A percentile compares a stretch with the other conserved stretches of the same genome.
Evolutionary conservation across 176 grass and related monocot species (phyloP).

Genomic region (Typha latifolia): DNA sequence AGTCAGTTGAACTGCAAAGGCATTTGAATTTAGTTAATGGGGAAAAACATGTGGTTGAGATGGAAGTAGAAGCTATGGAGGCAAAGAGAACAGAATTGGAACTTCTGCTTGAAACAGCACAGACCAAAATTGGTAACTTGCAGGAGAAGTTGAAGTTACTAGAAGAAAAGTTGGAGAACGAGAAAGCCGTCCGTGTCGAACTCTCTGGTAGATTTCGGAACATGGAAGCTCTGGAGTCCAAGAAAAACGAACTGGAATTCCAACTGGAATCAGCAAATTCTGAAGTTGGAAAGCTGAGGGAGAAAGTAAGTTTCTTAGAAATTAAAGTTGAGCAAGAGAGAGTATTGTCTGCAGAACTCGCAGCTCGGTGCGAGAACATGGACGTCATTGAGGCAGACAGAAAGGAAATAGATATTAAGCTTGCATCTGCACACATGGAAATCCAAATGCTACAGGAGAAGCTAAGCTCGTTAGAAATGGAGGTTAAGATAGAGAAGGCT

Average conservation of each 20-base stretch:
- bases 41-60: slow-evolving; percentile 37
- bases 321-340: slow-evolving; percentile 53
- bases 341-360: slow-evolving; percentile 32
- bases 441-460: slow-evolving; percentile 34
- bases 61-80: slow-evolving; percentile 38
- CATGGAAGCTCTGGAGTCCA: slow-evolving; percentile 44
- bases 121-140: slow-evolving; percentile 34
- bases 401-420: slow-evolving; percentile 45
- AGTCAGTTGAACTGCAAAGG: slow-evolving; percentile 46
- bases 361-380: slow-evolving; percentile 33
- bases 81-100: slow-evolving; percentile 46
- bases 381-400: slow-evolving; percentile 42
- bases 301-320: slow-evolving; percentile 37
- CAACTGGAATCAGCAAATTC: slow-evolving; percentile 36
- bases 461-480: slow-evolving; percentile 30
- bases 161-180: slow-evolving; percentile 38
- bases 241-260: slow-evolving; percentile 30
- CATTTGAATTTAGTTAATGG: slow-evolving; percentile 61
- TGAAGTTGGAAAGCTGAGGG: slow-evolving; percentile 37
- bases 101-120: slow-evolving; percentile 43
- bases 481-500: slow-evolving; percentile 40
- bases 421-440: slow-evolving; percentile 43
- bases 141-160: slow-evolving; percentile 35
- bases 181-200: slow-evolving; percentile 42
- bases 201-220: slow-evolving; percentile 35